These are phyloP conservation scores for Entonaema liquescens DNA, from an alignment of 495 filamentous ascomycete species.

Conservation along the genomic window DNA sequence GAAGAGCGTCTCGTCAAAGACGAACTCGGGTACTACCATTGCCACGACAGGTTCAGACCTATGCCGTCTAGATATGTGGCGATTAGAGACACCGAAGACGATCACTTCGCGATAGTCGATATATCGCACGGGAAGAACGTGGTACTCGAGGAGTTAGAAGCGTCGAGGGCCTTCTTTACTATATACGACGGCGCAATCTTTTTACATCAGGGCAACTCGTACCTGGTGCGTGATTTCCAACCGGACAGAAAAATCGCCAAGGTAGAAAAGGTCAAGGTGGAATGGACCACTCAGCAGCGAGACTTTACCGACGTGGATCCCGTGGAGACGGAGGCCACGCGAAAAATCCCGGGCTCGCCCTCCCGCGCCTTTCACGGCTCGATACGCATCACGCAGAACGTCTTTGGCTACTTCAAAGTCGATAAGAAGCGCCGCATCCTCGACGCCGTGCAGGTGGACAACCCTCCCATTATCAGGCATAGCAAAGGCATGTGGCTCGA, in stretches of 20 bases:
- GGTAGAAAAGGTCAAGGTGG: conserved; percentile 81
- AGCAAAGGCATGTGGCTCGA: conserved; percentile 98
- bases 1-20: conserved; percentile 78
- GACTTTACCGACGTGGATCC: conserved; percentile 97
- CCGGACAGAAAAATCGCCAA: conserved; percentile 77
- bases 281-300: conserved; percentile 93
- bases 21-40: conserved; percentile 84
- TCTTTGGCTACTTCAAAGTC: conserved; percentile 97
- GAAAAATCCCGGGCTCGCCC: conserved; percentile 61
- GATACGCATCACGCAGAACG: conserved; percentile 82
- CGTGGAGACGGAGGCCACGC: conserved; percentile 81
- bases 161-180: conserved; percentile 92
- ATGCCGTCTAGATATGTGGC: conserved; percentile 82
- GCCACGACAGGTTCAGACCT: conserved; percentile 86
- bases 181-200: conserved; percentile 98
- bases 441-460: conserved; percentile 91
- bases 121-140: conserved; percentile 81
- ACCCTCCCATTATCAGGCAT: conserved; percentile 84
- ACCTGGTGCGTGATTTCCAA: conserved; percentile 89
- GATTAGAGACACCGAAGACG: conserved; percentile 92
- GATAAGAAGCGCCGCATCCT: conserved; percentile 84
- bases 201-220: conserved; percentile 91
- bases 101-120: conserved; percentile 93
- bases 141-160: conserved; percentile 95
- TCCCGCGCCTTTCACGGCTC: conserved; percentile 80